Conservation (phyloP, 2,329 filamentous ascomycete genomes). For the Neocatenulostroma microsporum region DNA sequence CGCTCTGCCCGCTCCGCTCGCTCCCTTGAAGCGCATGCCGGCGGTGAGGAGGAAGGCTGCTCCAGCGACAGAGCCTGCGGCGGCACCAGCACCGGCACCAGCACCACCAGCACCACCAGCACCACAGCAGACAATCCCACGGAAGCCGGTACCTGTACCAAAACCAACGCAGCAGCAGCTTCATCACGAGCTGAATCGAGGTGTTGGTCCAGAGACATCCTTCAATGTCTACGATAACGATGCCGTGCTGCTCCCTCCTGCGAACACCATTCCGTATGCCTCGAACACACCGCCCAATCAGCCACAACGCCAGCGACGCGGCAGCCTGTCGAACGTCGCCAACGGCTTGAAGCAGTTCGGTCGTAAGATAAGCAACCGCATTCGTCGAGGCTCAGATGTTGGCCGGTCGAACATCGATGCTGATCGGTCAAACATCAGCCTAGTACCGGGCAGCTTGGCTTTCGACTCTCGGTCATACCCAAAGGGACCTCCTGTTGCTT, state of each 20-base stretch:
- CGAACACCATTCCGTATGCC: background rate
- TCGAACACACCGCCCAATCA: background rate
- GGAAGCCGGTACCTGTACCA: background rate
- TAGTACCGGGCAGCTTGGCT: too few species aligned
- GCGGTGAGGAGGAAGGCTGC: too few species aligned
- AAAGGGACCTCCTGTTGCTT: too few species aligned
- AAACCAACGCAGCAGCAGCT: background rate
- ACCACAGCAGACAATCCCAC: background rate
- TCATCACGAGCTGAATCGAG: background rate
- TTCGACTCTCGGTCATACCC: too few species aligned
- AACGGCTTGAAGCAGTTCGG: background rate
- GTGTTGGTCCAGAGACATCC: background rate
- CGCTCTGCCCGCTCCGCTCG: too few species aligned
- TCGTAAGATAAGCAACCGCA: too few species aligned
- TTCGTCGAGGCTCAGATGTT: background rate
- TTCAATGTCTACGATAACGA: background rate
- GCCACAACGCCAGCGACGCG: background rate
- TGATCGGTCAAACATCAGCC: background rate
- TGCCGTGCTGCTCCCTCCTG: background rate
- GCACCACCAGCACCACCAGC: too few species aligned
- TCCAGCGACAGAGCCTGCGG: too few species aligned
- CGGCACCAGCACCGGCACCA: too few species aligned
- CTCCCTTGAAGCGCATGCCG: too few species aligned
- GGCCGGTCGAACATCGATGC: background rate
- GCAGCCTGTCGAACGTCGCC: background rate